Percentiles rank a stretch among this genome's conserved stretches.
Conservation (phyloP, 805 yeast genomes). For the Phaffomyces antillensis region DNA sequence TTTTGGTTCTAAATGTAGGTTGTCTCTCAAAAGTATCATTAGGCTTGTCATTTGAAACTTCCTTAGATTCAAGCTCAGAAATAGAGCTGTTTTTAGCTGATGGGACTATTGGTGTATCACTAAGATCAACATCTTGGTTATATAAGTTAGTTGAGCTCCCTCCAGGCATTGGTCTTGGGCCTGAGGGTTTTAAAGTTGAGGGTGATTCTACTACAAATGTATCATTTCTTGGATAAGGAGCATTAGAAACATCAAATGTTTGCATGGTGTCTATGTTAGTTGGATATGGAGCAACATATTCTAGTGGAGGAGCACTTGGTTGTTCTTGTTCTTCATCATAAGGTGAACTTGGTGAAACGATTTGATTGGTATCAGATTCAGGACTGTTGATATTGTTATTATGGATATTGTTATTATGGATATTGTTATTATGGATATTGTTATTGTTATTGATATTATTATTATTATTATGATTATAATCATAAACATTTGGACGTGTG, state of each 20-base stretch:
- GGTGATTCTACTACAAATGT: neutral
- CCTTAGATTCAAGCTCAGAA: neutral
- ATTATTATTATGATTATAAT: neutral
- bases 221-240: slow-evolving; percentile 16
- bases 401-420: neutral
- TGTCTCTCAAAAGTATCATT: slow-evolving; percentile 11
- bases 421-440: neutral
- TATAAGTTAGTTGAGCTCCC: slow-evolving; percentile 1
- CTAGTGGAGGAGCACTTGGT: slow-evolving; percentile 1
- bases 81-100: neutral
- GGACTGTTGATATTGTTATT: too few relatives aligned
- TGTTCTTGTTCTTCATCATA: too few relatives aligned
- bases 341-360: too few relatives aligned
- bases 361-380: too few relatives aligned
- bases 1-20: slow-evolving; percentile 21
- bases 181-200: slow-evolving; percentile 13
- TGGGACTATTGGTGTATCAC: neutral
- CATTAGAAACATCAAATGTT: neutral
- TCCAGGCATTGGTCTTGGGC: slow-evolving; percentile 24
- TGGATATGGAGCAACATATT: slow-evolving; percentile 4
- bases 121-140: neutral
- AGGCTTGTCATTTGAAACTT: neutral
- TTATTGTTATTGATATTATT: neutral
- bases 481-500: neutral
- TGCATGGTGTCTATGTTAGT: neutral